These are phyloP conservation scores for Volvox reticuliferus DNA, from an alignment of 139 green algal species.

Conservation along the genomic window DNA sequence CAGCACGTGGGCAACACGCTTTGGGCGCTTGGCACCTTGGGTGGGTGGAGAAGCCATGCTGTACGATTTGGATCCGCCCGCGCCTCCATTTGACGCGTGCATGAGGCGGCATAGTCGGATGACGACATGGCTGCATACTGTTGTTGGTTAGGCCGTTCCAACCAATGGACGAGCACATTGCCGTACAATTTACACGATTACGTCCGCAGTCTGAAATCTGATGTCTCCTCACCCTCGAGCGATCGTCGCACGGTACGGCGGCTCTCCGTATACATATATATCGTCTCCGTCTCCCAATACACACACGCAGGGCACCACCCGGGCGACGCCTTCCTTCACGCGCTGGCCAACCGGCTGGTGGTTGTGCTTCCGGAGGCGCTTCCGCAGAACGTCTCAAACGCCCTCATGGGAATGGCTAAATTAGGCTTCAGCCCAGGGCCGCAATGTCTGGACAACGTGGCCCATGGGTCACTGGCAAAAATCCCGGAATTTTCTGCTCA, in stretches of 20 bases:
- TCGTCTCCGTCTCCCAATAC: neutral
- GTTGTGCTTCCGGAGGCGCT: conserved; percentile 25
- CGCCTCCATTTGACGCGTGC: neutral
- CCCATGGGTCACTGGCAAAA: conserved; percentile 8
- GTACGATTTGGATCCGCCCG: neutral
- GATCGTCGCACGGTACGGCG: neutral
- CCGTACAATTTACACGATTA: neutral
- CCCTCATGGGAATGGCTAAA: conserved; percentile 9
- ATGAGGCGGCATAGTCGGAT: too few species aligned
- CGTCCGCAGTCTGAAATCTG: neutral
- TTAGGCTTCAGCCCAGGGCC: conserved; percentile 19
- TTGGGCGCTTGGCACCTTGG: conserved; percentile 75
- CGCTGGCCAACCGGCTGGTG: conserved; percentile 12
- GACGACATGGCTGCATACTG: neutral
- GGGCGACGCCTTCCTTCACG: neutral
- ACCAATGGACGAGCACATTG: neutral
- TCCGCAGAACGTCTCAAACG: conserved; percentile 43
- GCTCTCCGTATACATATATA: neutral
- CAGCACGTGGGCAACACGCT: conserved; percentile 74
- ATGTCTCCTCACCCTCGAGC: neutral
- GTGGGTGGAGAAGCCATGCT: neutral
- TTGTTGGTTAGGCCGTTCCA: neutral
- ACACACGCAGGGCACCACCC: conserved; percentile 8
- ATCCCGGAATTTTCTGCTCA: conserved; percentile 16
- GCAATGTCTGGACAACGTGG: neutral